These are phyloP conservation scores for Mucor saturninus DNA, from an alignment of 371 early-diverging fungal genomes.

Conservation along the genomic window DNA sequence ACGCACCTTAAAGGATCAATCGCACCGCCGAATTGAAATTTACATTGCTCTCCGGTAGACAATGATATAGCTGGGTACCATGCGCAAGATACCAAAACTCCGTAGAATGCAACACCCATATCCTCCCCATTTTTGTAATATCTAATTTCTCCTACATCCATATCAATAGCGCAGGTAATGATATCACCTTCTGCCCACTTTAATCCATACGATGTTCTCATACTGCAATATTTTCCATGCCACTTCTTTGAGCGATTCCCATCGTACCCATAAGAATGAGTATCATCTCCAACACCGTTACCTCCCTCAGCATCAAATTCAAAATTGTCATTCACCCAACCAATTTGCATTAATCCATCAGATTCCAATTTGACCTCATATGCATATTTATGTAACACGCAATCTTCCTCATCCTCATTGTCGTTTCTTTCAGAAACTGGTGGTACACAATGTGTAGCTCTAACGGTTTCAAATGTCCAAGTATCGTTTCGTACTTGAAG, in stretches of 20 bases:
- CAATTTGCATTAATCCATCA: constrained; percentile 73
- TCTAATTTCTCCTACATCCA: constrained; percentile 57
- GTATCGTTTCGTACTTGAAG: constrained; percentile 50
- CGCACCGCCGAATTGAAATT: constrained; percentile 46
- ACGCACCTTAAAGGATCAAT: constrained; percentile 38
- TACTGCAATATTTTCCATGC: constrained; percentile 56
- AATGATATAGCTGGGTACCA: constrained; percentile 67
- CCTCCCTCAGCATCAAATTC: constrained; percentile 73
- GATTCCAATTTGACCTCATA: constrained; percentile 67
- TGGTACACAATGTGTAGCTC: constrained; percentile 45
- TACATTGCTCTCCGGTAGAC: constrained; percentile 48
- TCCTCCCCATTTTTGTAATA: constrained; percentile 66
- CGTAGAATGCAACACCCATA: constrained; percentile 73
- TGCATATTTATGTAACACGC: constrained; percentile 47
- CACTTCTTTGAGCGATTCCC: constrained; percentile 71
- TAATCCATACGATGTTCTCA: constrained; percentile 56
- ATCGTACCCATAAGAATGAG: constrained; percentile 73
- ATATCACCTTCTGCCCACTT: constrained; percentile 67
- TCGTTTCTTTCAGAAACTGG: constrained; percentile 1
- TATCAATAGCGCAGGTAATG: constrained; percentile 66
- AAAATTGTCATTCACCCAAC: constrained; percentile 65
- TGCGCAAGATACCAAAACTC: constrained; percentile 33
- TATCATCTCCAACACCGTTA: constrained; percentile 75
- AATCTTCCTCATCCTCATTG: neutral
- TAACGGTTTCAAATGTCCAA: constrained; percentile 79